Conservation (phyloP, 164 flowering plant genomes). For the Magnolia kwangsiensis region DNA sequence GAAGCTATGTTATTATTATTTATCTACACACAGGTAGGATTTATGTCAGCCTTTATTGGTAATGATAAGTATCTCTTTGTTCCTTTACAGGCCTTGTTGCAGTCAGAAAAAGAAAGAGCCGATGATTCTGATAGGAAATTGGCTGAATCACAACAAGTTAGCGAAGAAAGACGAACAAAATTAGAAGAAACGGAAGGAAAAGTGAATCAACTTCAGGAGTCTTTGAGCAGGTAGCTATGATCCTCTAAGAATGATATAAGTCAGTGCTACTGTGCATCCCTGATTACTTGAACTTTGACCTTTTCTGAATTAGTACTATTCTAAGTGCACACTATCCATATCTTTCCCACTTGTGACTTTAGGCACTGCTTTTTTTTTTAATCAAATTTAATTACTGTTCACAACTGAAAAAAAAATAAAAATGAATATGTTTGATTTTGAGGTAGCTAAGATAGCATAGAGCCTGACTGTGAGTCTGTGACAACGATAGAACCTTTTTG, state of each 20-base stretch:
- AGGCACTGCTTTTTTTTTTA: not conserved
- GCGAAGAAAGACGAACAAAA: slow-evolving; percentile 57
- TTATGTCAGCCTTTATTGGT: not conserved
- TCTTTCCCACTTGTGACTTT: not conserved
- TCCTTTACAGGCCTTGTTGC: slow-evolving; percentile 43
- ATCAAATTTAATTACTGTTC: not conserved
- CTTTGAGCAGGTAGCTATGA: slow-evolving; percentile 54
- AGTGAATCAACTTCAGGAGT: slow-evolving; percentile 69
- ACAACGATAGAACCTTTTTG: not conserved
- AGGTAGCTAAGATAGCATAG: not conserved
- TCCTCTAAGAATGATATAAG: not conserved
- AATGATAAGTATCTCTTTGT: not conserved
- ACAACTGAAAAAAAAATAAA: not conserved
- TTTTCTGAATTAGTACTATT: not conserved
- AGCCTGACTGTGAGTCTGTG: not conserved
- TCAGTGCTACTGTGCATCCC: not conserved
- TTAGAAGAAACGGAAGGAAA: slow-evolving; percentile 71
- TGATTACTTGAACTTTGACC: not conserved
- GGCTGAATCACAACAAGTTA: slow-evolving; percentile 39
- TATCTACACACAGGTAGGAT: not conserved
- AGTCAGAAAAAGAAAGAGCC: slow-evolving; percentile 55
- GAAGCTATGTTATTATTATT: too few relatives aligned
- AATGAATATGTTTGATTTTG: not conserved
- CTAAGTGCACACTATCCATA: not conserved
- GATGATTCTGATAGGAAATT: slow-evolving; percentile 49